Evolutionary conservation across 345 rosid genomes (phyloP), one percentile per base, ranked within the genome.

Genomic region (Acer saccharum): DNA sequence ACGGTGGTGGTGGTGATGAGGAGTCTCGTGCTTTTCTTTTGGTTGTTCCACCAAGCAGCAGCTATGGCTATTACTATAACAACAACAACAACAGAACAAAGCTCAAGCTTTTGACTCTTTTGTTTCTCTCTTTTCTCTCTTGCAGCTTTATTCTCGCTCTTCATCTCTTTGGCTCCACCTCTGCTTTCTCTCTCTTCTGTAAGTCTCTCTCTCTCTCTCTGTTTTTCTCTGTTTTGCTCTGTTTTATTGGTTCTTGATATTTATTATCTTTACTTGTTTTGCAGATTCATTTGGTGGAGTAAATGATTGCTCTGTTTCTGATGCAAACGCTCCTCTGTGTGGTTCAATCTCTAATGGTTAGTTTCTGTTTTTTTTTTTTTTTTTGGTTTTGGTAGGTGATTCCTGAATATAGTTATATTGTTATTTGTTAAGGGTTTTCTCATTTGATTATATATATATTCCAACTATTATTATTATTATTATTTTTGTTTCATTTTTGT

Each of bases 101-200:
- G 81, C 92, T 88, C 41, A 91, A 88, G 81, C 89, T 93, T 83
- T 76, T 88, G 0, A 81, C 82, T 67, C 78, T 91, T 29, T 80
- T 95, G 73, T 64, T 93, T n/a, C 90, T 95, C 50, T 86, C 90
- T 17, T 71, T 94, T 48, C 83, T 94, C 65, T 92, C 90, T 74
- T 92, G 89, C 78, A 78, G 78, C 82, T 81, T 94, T 75, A 68
- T 95, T 39, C 54, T 91, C 76, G 83, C 84, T 43, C 91, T 92
- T 84, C 81, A 83, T 71, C 74, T 86, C 74, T 83, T 91, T 43
- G 77, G 83, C 80, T 82, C 86, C 76, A 87, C 93, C 50, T 81
- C 81, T 20, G 65, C 88, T 79, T 78, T 85, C 65, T 89, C 90
- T 65, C 84, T 88, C 25, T 35, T 86, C 71, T 86, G 98, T 95